Evolutionary conservation across 108 stramenopile genomes (phyloP), one percentile per base, ranked within the genome.

Genomic region (Nitzschia palea): DNA sequence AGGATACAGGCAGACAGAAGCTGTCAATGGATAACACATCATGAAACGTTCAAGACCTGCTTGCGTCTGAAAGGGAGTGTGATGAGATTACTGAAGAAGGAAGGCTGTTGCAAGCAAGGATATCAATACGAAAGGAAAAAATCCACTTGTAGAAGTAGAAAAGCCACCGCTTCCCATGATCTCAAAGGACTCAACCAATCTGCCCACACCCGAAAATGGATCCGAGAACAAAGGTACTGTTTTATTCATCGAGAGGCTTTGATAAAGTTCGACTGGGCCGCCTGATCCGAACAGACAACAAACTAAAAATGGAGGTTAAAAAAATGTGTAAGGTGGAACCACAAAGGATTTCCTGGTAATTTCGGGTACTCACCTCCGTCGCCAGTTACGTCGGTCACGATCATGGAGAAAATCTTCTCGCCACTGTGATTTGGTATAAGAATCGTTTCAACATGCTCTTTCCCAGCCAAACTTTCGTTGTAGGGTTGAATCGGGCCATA

Each of bases 201-300:
- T 30, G 25, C 10, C 42, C 12, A 22, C 28, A 48, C 44, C 55
- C 53, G 47, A 14, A 22, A 70, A 70, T 10, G 69, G 48, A 4
- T 70, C 59, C 2, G 58, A 44, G 20, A 70, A 61, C 25, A 70
- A 12, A 3, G 61, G 59, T 6, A 17, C 45, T 28, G 27, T 34
- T 1, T 50, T 23, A 10, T 60, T 20, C 22, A 18, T 20, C 15
- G 37, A 2, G 15, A 22, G 1, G 8, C 52, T 34, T 34, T 36
- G 18, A 36, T 34, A 70, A 1, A 70, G 50, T 29, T 61, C 59
- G 12, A 70, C 48, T 1, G 69, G 69, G 17, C 69, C 69, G 8
- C 69, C 69, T 8, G 23, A 36, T 35, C 55, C 69, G 32, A 70
- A 70, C 6, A 29, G 23, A 48, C 69, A 70, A 26, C 69, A 70